phyloP scores from a whole-genome alignment of 192 early-diverging fungal genomes.

The Spizellomyces sp. region DNA sequence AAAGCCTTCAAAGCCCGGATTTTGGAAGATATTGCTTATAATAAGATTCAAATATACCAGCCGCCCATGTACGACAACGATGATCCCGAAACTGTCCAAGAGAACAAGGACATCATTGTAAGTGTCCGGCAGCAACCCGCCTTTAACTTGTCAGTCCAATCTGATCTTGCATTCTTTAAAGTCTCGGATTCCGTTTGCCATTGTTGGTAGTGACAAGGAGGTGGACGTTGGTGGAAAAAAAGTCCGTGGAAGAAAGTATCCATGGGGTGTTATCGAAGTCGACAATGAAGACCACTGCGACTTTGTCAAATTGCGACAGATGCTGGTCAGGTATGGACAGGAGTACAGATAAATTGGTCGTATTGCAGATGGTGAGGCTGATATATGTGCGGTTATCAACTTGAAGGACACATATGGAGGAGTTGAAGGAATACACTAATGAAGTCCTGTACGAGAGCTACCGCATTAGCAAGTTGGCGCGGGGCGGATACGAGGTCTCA shows the following conservation, averaged over 20 bases:
- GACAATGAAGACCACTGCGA: conserved; percentile 68
- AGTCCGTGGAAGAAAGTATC: conserved; percentile 63
- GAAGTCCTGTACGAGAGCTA: conserved; percentile 67
- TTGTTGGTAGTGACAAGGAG: conserved; percentile 63
- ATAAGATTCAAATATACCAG: conserved; percentile 95
- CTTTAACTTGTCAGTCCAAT: neutral
- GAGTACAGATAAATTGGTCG: neutral
- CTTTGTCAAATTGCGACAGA: conserved; percentile 61
- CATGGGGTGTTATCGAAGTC: conserved; percentile 64
- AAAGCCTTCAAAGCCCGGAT: conserved; percentile 82
- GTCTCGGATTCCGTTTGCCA: conserved; percentile 62
- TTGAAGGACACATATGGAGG: conserved; percentile 79
- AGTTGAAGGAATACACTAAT: conserved; percentile 64
- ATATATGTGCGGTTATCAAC: neutral
- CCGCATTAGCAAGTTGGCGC: conserved; percentile 52
- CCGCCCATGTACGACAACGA: conserved; percentile 93
- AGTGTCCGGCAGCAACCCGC: neutral
- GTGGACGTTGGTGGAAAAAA: conserved; percentile 55
- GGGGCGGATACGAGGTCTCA: conserved; percentile 38
- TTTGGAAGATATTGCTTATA: conserved; percentile 91
- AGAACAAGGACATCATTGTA: conserved; percentile 93
- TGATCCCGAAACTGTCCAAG: conserved; percentile 94
- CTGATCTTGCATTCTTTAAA: conserved; percentile 10
- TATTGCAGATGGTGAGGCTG: neutral
- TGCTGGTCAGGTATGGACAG: conserved; percentile 47